These are phyloP conservation scores for Amanita molliuscula DNA, from an alignment of 768 basidiomycete genomes.

Conservation along the genomic window DNA sequence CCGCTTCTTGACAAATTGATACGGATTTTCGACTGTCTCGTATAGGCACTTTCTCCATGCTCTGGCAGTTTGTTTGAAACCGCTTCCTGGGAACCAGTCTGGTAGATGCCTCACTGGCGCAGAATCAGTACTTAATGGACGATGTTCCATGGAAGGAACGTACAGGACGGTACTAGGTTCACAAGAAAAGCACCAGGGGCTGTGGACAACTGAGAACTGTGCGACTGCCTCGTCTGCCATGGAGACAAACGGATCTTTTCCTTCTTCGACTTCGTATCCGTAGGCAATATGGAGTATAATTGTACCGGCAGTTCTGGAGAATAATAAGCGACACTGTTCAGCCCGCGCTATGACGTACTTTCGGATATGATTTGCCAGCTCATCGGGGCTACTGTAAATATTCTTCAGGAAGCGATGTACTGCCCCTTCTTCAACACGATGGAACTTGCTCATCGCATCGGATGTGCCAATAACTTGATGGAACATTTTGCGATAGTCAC, in stretches of 20 bases:
- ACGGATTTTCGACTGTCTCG: slow-evolving; percentile 26
- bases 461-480: slow-evolving; percentile 30
- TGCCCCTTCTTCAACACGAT: slow-evolving; percentile 28
- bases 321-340: not conserved
- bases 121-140: not conserved
- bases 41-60: slow-evolving; percentile 21
- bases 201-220: slow-evolving; percentile 14
- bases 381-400: slow-evolving; percentile 23
- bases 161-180: slow-evolving; percentile 14
- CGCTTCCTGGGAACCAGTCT: slow-evolving; percentile 35
- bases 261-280: slow-evolving; percentile 18
- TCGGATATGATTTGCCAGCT: slow-evolving; percentile 22
- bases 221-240: slow-evolving; percentile 16
- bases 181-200: slow-evolving; percentile 21
- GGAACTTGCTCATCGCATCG: slow-evolving; percentile 25
- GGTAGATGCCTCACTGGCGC: slow-evolving; percentile 30
- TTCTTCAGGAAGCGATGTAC: slow-evolving; percentile 27
- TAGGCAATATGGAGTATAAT: slow-evolving; percentile 20
- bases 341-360: slow-evolving; percentile 18
- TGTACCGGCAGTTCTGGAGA: slow-evolving; percentile 2
- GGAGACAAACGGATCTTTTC: slow-evolving; percentile 20
- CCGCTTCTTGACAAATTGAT: slow-evolving; percentile 18
- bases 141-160: not conserved
- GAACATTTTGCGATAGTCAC: slow-evolving; percentile 29
- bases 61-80: slow-evolving; percentile 30